Evolutionary conservation across 2,329 filamentous ascomycete genomes (phyloP).

Genomic region (Cladosporium cucumerinum): DNA sequence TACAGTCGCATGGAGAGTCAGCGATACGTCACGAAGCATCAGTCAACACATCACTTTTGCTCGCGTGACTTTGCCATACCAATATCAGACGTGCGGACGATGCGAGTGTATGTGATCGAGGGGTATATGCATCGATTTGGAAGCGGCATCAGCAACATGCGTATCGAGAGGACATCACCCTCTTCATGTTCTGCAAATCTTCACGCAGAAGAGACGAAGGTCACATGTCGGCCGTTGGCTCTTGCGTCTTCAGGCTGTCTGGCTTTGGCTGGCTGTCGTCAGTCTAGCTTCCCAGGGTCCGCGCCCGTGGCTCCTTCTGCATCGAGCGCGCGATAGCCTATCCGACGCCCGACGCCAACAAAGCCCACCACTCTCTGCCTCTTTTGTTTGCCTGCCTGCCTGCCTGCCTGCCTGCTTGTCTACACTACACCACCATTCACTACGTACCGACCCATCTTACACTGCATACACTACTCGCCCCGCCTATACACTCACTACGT

Average conservation of each 20-base stretch:
- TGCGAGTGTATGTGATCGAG: background rate
- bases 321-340: background rate
- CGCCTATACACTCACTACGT: background rate
- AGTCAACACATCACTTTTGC: background rate
- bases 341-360: constrained; percentile 3
- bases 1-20: background rate
- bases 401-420: no score
- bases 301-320: background rate
- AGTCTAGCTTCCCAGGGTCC: background rate
- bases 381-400: background rate
- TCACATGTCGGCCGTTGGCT: constrained; percentile 2
- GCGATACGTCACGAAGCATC: constrained; percentile 7
- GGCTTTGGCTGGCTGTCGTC: background rate
- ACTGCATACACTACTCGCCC: constrained; percentile 5
- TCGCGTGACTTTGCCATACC: background rate
- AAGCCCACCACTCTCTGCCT: background rate
- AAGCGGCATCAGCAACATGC: background rate
- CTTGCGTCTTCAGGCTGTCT: background rate
- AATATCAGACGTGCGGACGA: background rate
- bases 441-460: background rate
- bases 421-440: background rate
- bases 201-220: background rate
- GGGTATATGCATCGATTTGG: background rate
- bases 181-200: background rate
- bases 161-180: background rate